phyloP scores from a whole-genome alignment of 2,329 filamentous ascomycete species.

The Fusarium sp. region DNA sequence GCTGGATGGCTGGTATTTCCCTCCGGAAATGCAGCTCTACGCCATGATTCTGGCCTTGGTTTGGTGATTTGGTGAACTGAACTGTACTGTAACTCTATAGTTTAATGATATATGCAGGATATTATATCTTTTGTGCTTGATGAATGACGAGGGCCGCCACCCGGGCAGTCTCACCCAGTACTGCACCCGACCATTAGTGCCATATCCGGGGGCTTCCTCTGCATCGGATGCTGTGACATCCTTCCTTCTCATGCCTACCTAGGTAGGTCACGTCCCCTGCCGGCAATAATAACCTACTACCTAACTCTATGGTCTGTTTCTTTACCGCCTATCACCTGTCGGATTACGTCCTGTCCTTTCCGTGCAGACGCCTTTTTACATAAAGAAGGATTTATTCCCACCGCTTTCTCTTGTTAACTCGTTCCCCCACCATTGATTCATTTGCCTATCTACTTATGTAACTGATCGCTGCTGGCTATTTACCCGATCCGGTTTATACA shows the following conservation, averaged over 20 bases:
- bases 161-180: background rate
- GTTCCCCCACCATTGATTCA: conserved; percentile 20
- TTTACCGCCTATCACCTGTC: conserved; percentile 24
- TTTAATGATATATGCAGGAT: conserved; percentile 17
- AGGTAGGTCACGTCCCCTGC: conserved; percentile 13
- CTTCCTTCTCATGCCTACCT: conserved; percentile 5
- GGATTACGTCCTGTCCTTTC: conserved; percentile 12
- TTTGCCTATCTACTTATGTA: background rate
- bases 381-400: conserved; percentile 38
- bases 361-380: conserved; percentile 22
- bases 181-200: background rate
- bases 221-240: conserved; percentile 5
- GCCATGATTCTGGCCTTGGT: conserved; percentile 35
- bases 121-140: conserved; percentile 2
- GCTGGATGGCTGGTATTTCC: conserved; percentile 27
- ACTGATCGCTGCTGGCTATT: conserved; percentile 4
- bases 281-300: conserved; percentile 5
- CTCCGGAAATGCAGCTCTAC: conserved; percentile 37
- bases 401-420: conserved; percentile 1
- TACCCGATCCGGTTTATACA: conserved; percentile 3
- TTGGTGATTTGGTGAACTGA: conserved; percentile 26
- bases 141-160: conserved; percentile 30
- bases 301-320: background rate
- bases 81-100: conserved; percentile 5
- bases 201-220: background rate